Base-by-base conservation (phyloP, 2,329 filamentous ascomycete genomes). In the Ampelomyces quisqualis region DNA sequence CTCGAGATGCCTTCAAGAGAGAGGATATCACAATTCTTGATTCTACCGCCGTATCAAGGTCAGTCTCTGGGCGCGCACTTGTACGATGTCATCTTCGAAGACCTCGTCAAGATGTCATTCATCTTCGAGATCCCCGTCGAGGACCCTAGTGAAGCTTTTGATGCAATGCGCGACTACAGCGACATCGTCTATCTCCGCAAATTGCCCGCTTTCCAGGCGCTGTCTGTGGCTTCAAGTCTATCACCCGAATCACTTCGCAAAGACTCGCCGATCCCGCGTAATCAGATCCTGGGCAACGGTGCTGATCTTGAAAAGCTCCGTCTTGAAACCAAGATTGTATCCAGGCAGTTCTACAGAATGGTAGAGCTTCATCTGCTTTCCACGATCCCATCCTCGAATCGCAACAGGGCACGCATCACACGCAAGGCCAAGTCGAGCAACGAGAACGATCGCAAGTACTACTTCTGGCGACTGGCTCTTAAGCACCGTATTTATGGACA, bases 11-110 rank as follows among this genome's bases (percentile, higher is more conserved):
- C 88, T 9, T 86, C 85, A 56, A 83, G 91, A 26, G 82, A 88
- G 45, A 80, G 94, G 30, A 88, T 98, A 51, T 95, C 91, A 0
- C 93, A 98, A 66, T 97, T 97, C 68, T 64, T 98, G 46, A 84
- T 98, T 49, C 76, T 98, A 8, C 90, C 90, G 2, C 86, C 89
- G 5, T 95, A 89, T 67, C 90, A 96, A 64, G 78, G 80, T 47
- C 80, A 82, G 47, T 90, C 90, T 11, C 83, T 91, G 34, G 93
- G 91, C 23, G 79, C 82, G 8, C 77, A 81, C 28, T 80, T 98
- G 26, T 98, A 97, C 74, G 81, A 82, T 45, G 77, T 82, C 34
- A 88, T 97, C 53, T 91, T 89, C 60, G 71, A 78, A 6, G 72
- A 82, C 53, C 86, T 88, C 50, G 76, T 86, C 43, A 75, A 80